Base-by-base conservation (phyloP, 2,329 filamentous ascomycete species). In the Sordariomycetes sp. region DNA sequence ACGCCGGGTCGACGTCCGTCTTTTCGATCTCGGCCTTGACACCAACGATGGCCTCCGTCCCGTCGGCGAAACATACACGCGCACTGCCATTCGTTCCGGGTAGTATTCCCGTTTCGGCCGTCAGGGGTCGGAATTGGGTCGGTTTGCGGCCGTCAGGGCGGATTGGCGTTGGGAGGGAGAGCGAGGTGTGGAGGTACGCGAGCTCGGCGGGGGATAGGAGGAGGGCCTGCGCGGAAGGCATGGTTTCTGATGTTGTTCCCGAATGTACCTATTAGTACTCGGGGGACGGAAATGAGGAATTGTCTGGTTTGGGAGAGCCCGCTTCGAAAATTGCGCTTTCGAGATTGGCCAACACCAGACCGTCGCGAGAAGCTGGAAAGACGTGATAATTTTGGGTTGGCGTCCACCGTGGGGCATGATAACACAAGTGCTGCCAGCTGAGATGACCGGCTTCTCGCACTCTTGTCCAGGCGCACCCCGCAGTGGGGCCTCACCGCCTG, bases 191-290 rank as follows among this genome's bases (percentile, higher is more conserved):
- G 55, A 97, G 84, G 75, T 96, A 99, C 64, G 91, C 90, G 66
- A 99, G 88, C 75, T 99, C 94, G 66, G 94, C 90, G 53, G 94
- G 92, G 57, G 91, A 96, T 71, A 97, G 86, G 64, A 90, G 85
- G 66, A 84, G 81, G 72, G 83, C 81, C 65, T 84, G 82, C 63
- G 82, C 80, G 13, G 60, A 59, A 48, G 86, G 77, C 81, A 89
- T 87, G 62, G 62, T 65, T 48, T 24, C 51, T 20, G 42, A 2
- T 20, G 45, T 24, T 50, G 20, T 50, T 12, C 22, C 45, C 12
- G 8, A 24, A 6, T 50, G 28, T 50, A 20, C 45, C n/a, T 52
- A 4, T 32, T 15, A 20, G 10, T 32, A n/a, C 36, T 50, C 54
- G 15, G 42, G 25, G 32, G 54, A 50, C 10, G 45, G 12, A 7